These are phyloP conservation scores for Camellia oleifera DNA, from an alignment of 179 eudicot species.

Conservation along the genomic window DNA sequence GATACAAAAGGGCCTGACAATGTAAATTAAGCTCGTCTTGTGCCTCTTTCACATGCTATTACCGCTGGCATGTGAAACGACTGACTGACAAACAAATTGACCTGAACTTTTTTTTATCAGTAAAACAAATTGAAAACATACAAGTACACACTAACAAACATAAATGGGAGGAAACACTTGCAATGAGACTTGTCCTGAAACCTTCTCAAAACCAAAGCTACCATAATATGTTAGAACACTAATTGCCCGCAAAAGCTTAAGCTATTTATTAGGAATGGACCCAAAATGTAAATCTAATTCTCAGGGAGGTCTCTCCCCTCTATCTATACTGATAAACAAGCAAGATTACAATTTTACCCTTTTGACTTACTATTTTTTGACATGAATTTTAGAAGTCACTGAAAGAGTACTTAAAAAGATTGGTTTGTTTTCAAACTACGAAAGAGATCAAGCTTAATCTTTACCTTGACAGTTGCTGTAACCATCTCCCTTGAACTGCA, in stretches of 20 bases:
- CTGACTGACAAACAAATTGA: not conserved
- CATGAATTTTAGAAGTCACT: too few species aligned
- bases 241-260: too few species aligned
- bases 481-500: slow-evolving; percentile 94
- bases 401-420: not conserved
- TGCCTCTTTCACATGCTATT: not conserved
- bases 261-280: too few species aligned
- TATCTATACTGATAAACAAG: too few species aligned
- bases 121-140: too few species aligned
- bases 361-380: too few species aligned
- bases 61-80: not conserved
- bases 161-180: not conserved
- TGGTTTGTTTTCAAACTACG: slow-evolving; percentile 11
- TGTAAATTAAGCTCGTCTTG: not conserved
- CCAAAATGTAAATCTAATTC: too few species aligned
- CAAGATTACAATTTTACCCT: too few species aligned
- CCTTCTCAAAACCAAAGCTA: not conserved
- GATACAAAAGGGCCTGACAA: not conserved
- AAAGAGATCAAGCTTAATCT: not conserved
- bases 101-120: not conserved
- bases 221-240: too few species aligned
- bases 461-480: slow-evolving; percentile 81
- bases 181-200: not conserved
- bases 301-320: too few species aligned
- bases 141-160: not conserved